These are phyloP conservation scores for Cercospora zeina DNA, from an alignment of 2,329 filamentous ascomycete species.

Conservation along the genomic window DNA sequence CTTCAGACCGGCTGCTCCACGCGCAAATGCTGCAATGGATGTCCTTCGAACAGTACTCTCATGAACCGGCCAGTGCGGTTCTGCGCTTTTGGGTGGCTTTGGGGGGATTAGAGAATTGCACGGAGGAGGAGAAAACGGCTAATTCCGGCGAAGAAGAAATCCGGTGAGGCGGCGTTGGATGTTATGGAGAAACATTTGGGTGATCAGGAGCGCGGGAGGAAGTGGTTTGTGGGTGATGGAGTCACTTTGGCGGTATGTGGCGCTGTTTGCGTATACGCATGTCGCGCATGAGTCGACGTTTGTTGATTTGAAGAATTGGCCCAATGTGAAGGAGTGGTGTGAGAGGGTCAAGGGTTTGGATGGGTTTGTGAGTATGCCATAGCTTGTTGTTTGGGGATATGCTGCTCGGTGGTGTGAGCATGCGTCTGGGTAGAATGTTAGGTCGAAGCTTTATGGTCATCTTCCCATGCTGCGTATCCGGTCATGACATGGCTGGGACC, in stretches of 20 bases:
- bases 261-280: background rate
- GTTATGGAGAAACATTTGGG: background rate
- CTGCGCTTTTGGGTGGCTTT: constrained; percentile 15
- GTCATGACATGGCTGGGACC: no score
- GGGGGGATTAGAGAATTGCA: background rate
- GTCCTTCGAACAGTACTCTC: constrained; percentile 26
- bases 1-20: constrained; percentile 17
- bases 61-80: constrained; percentile 18
- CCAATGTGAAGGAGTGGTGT: background rate
- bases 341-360: background rate
- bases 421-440: background rate
- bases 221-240: background rate
- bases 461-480: no score
- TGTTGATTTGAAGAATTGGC: background rate
- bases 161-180: background rate
- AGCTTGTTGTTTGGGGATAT: no score
- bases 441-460: no score
- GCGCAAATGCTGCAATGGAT: constrained; percentile 27
- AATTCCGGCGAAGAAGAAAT: background rate
- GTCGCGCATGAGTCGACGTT: background rate
- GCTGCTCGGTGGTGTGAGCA: background rate
- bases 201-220: background rate
- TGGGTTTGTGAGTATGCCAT: background rate
- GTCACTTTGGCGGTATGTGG: background rate
- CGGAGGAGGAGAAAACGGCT: background rate